A percentile compares a stretch with the other conserved stretches of the same genome.
These are phyloP conservation scores for Noccaea bulbosa DNA, from an alignment of 345 rosid species.

Conservation along the genomic window DNA sequence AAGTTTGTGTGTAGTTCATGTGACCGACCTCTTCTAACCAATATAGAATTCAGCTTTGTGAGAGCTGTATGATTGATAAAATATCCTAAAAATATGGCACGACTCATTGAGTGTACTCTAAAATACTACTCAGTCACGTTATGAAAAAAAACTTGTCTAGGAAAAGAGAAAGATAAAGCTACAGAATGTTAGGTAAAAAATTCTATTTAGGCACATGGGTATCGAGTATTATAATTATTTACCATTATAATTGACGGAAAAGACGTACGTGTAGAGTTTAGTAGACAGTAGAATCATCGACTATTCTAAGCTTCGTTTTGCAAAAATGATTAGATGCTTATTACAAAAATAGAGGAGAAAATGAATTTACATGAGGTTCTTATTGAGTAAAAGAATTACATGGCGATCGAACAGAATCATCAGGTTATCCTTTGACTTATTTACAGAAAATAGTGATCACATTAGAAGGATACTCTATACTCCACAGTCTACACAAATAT, in stretches of 20 bases:
- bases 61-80: slow-evolving; percentile 26
- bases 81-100: slow-evolving; percentile 2
- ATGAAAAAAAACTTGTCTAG: slow-evolving; percentile 16
- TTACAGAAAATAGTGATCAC: neutral
- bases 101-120: slow-evolving; percentile 15
- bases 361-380: neutral
- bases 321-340: neutral
- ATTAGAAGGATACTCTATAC: neutral
- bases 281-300: neutral
- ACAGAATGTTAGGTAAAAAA: slow-evolving; percentile 15
- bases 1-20: slow-evolving; percentile 24
- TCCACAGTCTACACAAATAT: neutral
- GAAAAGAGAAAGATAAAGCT: slow-evolving; percentile 23
- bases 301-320: neutral
- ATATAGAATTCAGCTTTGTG: neutral
- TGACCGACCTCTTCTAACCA: slow-evolving; percentile 32
- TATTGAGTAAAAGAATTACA: too few relatives aligned
- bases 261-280: slow-evolving; percentile 6
- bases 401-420: neutral
- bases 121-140: slow-evolving; percentile 15
- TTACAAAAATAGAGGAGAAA: neutral
- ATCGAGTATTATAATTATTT: neutral
- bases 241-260: neutral
- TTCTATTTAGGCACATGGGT: slow-evolving; percentile 32
- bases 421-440: neutral